A percentile compares a stretch with the other conserved stretches of the same genome.
These are phyloP conservation scores for Agaricales sp. DNA, from an alignment of 1,284 basidiomycete genomes.

Conservation along the genomic window DNA sequence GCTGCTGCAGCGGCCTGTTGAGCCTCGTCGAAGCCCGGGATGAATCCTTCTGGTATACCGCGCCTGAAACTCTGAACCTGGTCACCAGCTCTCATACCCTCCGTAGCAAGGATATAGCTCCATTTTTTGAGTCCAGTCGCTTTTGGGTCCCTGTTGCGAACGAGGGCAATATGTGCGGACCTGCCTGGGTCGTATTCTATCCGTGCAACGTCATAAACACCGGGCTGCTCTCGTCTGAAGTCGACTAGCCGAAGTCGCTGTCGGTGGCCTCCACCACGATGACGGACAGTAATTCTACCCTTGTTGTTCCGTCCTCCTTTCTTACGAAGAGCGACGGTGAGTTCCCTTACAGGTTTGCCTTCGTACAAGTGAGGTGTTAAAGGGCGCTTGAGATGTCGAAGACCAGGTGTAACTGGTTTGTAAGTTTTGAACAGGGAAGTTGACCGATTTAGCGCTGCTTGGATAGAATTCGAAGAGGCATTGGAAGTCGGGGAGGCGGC, in stretches of 20 bases:
- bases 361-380: conserved; percentile 76
- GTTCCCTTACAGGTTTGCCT: conserved; percentile 73
- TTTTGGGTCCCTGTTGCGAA: conserved; percentile 48
- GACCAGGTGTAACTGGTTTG: conserved; percentile 79
- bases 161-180: conserved; percentile 87
- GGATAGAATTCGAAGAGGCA: conserved; percentile 16
- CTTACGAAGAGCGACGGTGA: conserved; percentile 78
- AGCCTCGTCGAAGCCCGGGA: conserved; percentile 46
- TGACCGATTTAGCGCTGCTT: conserved; percentile 11
- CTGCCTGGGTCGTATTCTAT: conserved; percentile 97
- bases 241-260: conserved; percentile 84
- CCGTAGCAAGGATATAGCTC: conserved; percentile 90
- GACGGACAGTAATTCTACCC: conserved; percentile 85
- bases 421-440: conserved; percentile 75
- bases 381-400: conserved; percentile 82
- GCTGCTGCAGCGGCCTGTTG: conserved; percentile 21
- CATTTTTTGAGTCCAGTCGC: conserved; percentile 41
- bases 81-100: conserved; percentile 84
- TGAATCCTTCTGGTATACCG: conserved; percentile 70
- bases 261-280: conserved; percentile 86
- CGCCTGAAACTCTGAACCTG: conserved; percentile 80
- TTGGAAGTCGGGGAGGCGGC: conserved; percentile 13
- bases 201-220: conserved; percentile 82
- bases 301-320: conserved; percentile 81
- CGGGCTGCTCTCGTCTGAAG: conserved; percentile 70